A percentile compares a stretch with the other conserved stretches of the same genome.
phyloP scores from a whole-genome alignment of 768 basidiomycete genomes.

The Xanthoconium stramineum region DNA sequence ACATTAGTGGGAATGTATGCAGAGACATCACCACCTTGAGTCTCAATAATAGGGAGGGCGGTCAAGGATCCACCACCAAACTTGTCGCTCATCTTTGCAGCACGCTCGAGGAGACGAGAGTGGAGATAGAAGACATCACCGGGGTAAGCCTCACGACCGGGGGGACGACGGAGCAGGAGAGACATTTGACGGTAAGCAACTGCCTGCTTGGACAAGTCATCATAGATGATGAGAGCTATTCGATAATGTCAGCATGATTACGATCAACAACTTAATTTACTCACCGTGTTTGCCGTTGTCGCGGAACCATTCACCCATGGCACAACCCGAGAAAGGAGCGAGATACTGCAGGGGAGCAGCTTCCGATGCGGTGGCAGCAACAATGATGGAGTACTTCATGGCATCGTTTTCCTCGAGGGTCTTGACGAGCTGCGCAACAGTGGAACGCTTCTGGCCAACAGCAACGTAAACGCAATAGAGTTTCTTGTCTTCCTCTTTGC shows the following conservation, averaged over 20 bases:
- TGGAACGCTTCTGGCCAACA: conserved; percentile 98
- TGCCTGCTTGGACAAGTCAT: conserved; percentile 99
- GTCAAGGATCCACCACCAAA: conserved; percentile 99
- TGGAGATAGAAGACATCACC: conserved; percentile 99
- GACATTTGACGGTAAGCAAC: conserved; percentile 99
- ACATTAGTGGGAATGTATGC: conserved; percentile 97
- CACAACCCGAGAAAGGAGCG: conserved; percentile 99
- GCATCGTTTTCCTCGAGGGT: conserved; percentile 99
- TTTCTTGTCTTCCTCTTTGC: conserved; percentile 94
- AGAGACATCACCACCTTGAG: conserved; percentile 99
- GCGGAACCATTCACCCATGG: conserved; percentile 99
- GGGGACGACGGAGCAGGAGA: conserved; percentile 97
- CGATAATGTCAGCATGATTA: conserved; percentile 14
- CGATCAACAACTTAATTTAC: conserved; percentile 18
- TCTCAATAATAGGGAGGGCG: conserved; percentile 99
- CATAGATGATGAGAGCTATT: conserved; percentile 94
- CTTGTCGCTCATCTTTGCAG: conserved; percentile 99
- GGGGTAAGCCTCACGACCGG: conserved; percentile 99
- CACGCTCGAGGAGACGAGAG: conserved; percentile 99
- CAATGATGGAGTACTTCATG: conserved; percentile 99
- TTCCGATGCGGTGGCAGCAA: conserved; percentile 98
- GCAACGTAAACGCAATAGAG: conserved; percentile 99
- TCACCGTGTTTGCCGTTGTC: conserved; percentile 99
- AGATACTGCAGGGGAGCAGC: conserved; percentile 99
- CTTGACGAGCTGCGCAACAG: conserved; percentile 98